Evolutionary conservation across 768 basidiomycete genomes (phyloP), one percentile per base, ranked within the genome.

Genomic region (Boletus patriciae): DNA sequence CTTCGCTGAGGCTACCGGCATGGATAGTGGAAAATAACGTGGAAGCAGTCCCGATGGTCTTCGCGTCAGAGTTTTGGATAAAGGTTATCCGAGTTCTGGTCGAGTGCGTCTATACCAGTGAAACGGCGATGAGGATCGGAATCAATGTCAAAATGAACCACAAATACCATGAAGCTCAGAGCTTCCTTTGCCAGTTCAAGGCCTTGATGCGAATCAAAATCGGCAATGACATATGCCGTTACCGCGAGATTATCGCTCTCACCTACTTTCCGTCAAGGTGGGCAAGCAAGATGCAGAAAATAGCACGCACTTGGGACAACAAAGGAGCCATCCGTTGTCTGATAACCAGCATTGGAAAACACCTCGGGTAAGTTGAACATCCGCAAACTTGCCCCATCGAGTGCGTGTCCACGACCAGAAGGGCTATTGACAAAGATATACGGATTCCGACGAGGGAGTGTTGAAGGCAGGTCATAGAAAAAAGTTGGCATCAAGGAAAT

Each of bases 381-480:
- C 15, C 60, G 55, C 21, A 70, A 37, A 18, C 33, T 34, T 23
- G 9, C 53, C 18, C 49, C 57, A 19, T 55, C 59, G 10, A 43
- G 52, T 7, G 54, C 19, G 29, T 46, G 66, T 12, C 57, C 68
- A 7, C 29, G 51, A 23, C 58, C 46, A 21, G 77, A 77, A 3
- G 78, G 65, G 34, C 73, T 76, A 4, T 77, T 65, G 0, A 87
- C 84, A 64, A 85, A 83, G 52, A 98, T 85, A 66, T 89, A 83
- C 27, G 73, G 76, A 70, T 93, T 98, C n/a, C 97, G 75, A 12
- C 87, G 80, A 53, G 79, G 75, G 41, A 78, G 77, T 0, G 91
- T 85, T 0, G 82, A 83, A 1, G 94, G 90, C 7, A 94, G 80
- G 64, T 96, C 92, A 67, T 96, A 98, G 75, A 98, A 98, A 73